These are phyloP conservation scores for Aspergillus vadensis DNA, from an alignment of 2,329 filamentous ascomycete genomes.

Conservation along the genomic window DNA sequence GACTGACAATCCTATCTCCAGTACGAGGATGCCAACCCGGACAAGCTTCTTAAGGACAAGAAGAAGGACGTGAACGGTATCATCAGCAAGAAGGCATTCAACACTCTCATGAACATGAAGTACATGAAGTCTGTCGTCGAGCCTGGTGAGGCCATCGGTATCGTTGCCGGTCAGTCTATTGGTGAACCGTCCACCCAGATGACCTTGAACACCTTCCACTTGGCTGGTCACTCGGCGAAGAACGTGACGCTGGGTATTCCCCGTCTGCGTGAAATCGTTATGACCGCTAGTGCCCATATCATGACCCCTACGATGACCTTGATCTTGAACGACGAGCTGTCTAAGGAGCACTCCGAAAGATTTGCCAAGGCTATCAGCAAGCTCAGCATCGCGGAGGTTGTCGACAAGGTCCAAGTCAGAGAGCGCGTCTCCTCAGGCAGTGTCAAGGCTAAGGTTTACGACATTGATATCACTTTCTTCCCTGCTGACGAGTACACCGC, in stretches of 20 bases:
- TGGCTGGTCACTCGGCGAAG: constrained; percentile 96
- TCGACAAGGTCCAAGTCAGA: constrained; percentile 77
- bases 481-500: constrained; percentile 77
- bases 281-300: constrained; percentile 90
- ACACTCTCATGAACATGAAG: constrained; percentile 84
- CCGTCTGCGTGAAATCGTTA: constrained; percentile 92
- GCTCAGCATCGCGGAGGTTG: constrained; percentile 77
- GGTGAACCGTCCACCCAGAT: constrained; percentile 98
- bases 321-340: constrained; percentile 71
- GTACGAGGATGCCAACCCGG: constrained; percentile 77
- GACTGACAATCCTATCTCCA: constrained; percentile 33
- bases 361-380: constrained; percentile 93
- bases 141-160: constrained; percentile 93
- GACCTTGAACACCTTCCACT: constrained; percentile 99
- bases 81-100: constrained; percentile 70
- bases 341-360: constrained; percentile 66
- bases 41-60: constrained; percentile 62
- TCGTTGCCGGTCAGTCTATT: constrained; percentile 93
- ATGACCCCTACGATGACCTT: constrained; percentile 79
- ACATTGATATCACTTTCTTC: constrained; percentile 81
- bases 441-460: constrained; percentile 78
- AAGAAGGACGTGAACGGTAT: constrained; percentile 50
- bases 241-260: constrained; percentile 99
- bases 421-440: constrained; percentile 76
- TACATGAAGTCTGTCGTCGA: constrained; percentile 91